Evolutionary conservation across 257 asterid genomes (phyloP), one percentile per base, ranked within the genome.

Genomic region (Solanum chiquidenum): DNA sequence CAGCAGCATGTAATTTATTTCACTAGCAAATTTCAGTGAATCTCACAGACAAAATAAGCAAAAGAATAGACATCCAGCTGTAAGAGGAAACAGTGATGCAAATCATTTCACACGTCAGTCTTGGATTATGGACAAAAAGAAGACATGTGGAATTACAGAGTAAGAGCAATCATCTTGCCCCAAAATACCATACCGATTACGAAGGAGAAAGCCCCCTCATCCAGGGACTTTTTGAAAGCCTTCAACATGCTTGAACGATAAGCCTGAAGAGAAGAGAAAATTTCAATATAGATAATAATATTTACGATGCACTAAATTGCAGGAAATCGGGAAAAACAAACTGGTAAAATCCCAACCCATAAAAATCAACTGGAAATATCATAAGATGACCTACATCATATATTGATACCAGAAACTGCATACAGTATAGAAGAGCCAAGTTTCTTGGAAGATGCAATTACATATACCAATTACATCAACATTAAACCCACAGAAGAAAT

Each of bases 221-320:
- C 99, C 87, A 96, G 98, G 94, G 99, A 94, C 98, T 95, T 97
- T 86, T 92, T 97, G 89, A 97, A 97, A 83, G 99, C 96, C 95
- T 95, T 96, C 98, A 97, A 88, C 99, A 97, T 97, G 95, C 98
- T 97, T 89, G 98, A 90, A 88, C 99, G 95, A 91, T 97, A 97
- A 90, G 98, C 99, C 99, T 97, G 94, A 90, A 77, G 89, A 35
- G 89, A 25, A 89, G 27, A 77, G 84, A 79, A 16, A 35, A 75
- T 75, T 37, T 79, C 85, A 79, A 77, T 13, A 49, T 77, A 77
- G 37, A 55, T 8, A 76, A 79, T 44, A 79, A 44, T 25, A 79
- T 44, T 14, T 25, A 44, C 2, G 27, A 42, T 35, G 16, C 64
- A 13, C 84, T 25, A 44, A 79, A 44, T 79, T 44, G 84, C 38